Percentiles rank a stretch among this genome's conserved stretches.
Evolutionary conservation across 805 yeast genomes (phyloP).

Genomic region (Kazachstania viticola): DNA sequence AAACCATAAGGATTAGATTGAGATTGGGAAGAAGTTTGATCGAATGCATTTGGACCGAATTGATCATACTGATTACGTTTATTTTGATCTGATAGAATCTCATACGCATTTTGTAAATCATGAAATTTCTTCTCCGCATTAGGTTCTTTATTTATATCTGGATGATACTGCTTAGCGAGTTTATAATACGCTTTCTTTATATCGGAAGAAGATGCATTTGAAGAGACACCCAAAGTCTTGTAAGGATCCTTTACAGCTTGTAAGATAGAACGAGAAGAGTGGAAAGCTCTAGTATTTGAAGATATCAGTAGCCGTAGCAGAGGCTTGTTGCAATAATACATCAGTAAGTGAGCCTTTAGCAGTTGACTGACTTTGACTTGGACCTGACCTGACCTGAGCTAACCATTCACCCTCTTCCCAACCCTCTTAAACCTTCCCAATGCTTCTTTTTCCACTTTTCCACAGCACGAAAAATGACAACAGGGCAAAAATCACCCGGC

Average conservation of each 20-base stretch:
- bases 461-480: too few relatives aligned
- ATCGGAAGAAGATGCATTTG: slow-evolving; percentile 61
- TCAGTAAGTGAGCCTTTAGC: too few relatives aligned
- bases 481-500: too few relatives aligned
- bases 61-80: slow-evolving; percentile 87
- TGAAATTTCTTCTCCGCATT: slow-evolving; percentile 86
- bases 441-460: too few relatives aligned
- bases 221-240: slow-evolving; percentile 64
- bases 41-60: slow-evolving; percentile 81
- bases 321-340: too few relatives aligned
- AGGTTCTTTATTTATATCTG: slow-evolving; percentile 88
- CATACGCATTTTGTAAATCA: slow-evolving; percentile 89
- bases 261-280: too few relatives aligned
- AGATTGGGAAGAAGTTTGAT: slow-evolving; percentile 29
- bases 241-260: slow-evolving; percentile 91
- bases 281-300: too few relatives aligned
- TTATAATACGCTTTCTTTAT: slow-evolving; percentile 92
- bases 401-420: too few relatives aligned
- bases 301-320: too few relatives aligned
- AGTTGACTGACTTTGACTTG: too few relatives aligned
- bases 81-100: slow-evolving; percentile 71
- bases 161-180: slow-evolving; percentile 88
- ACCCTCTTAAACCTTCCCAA: too few relatives aligned
- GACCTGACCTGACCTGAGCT: too few relatives aligned
- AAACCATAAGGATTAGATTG: slow-evolving; percentile 31